Base-by-base conservation (phyloP, 441 rosid species). In the Pelargonium australe region DNA sequence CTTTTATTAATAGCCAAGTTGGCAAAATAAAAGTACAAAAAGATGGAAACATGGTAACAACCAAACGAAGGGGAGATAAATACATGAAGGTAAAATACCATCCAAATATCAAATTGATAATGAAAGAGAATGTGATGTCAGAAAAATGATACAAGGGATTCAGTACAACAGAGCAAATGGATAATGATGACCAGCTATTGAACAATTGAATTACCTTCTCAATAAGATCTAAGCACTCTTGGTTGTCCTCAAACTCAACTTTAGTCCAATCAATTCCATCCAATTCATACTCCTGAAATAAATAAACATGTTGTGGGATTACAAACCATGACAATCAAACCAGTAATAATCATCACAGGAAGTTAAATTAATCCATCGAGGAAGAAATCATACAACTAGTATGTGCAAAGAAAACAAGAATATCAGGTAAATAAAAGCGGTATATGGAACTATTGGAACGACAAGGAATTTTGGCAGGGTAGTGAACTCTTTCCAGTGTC, bases 211-310 rank as follows among this genome's bases (percentile, higher is more conserved):
- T 41, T 81, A 95, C 99, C 97, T 86, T 92, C 80, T 95, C 99
- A 76, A 95, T 83, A 49, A 95, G 82, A 81, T 90, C 87, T 86
- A 95, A 81, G 80, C 96, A 89, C 70, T 88, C 94, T 77, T 94
- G 90, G 73, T 94, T 94, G 80, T 94, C 99, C 63, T 76, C 84
- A 76, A 92, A 92, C 43, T 89, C 90, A 63, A 95, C 95, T 84
- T 83, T 89, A 23, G 87, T 89, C 97, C 96, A 92, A 74, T 87
- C 90, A 76, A 95, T 80, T 73, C 97, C 99, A 71, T 95, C 99
- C 64, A 75, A 78, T 79, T 90, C 94, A 85, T 89, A 95, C 64
- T 88, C 99, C 99, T 91, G 80, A 72, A 75, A 72, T 51, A 55
- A 70, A 73, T 62, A 65, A 13, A 69, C 41, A 4, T 63, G 45